These are phyloP conservation scores for Cymbomonas tetramitiformis DNA, from an alignment of 139 green algal species.

Conservation along the genomic window DNA sequence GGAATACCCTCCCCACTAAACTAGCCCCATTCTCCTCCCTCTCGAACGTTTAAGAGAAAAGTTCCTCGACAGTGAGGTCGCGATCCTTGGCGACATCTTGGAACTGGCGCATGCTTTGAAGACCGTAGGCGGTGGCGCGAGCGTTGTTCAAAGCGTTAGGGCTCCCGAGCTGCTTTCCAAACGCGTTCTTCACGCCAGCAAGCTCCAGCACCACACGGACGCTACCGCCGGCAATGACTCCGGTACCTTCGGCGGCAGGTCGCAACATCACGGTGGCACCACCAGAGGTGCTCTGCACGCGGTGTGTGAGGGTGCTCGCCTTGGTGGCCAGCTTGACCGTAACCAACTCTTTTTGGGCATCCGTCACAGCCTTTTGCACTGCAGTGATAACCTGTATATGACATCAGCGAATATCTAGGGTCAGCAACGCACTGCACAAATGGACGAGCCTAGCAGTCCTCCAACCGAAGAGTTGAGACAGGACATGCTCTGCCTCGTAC, in stretches of 20 bases:
- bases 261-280: conserved; percentile 68
- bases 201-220: conserved; percentile 81
- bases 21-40: too few species aligned
- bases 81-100: conserved; percentile 46
- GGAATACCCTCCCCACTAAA: too few species aligned
- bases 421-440: too few species aligned
- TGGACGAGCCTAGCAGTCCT: too few species aligned
- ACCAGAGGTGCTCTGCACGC: conserved; percentile 56
- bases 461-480: too few species aligned
- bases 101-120: conserved; percentile 52
- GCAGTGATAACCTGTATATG: too few species aligned
- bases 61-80: conserved; percentile 44
- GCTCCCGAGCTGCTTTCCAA: conserved; percentile 83
- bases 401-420: too few species aligned
- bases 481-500: too few species aligned
- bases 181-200: conserved; percentile 74
- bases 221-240: conserved; percentile 60
- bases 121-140: conserved; percentile 52
- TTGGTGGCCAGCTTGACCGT: conserved; percentile 44
- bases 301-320: conserved; percentile 61
- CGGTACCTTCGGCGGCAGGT: conserved; percentile 75
- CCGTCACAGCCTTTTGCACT: conserved; percentile 61
- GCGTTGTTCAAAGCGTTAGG: conserved; percentile 83
- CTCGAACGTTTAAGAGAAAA: too few species aligned
- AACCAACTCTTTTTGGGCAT: conserved; percentile 55